Evolutionary conservation across 2,329 filamentous ascomycete genomes (phyloP), one percentile per base, ranked within the genome.

Genomic region (Cytospora mali): DNA sequence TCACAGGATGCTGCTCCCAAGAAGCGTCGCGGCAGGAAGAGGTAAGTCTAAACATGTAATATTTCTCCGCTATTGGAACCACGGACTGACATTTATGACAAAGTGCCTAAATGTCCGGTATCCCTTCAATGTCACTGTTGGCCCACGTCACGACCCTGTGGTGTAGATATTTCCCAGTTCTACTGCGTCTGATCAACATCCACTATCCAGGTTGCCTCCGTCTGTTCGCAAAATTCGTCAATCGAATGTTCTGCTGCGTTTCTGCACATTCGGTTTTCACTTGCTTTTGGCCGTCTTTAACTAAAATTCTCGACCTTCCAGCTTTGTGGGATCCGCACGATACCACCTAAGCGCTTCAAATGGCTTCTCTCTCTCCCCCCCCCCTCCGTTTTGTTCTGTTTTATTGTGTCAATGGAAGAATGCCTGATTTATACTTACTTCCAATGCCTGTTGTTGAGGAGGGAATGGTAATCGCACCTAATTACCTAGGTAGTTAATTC

Each of bases 1-100:
- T 64, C 64, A 29, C 39, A 54, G 16, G 54, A 66, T n/a, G 61
- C 53, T 21, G 61, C 39, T n/a, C 66, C 66, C 49, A 62, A 62
- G 33, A 68, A 65, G 50, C 55, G 59, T 14, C 53, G 59, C 35
- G 31, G 55, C 28, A 65, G 55, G 55, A 65, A 55, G 60, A 54
- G 33, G 62, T 62, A n/a, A 61, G 58, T 29, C 23, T 9, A 4
- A 16, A 4, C 11, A n/a, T 11, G 6, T 21, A 23, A 21, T n/a
- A 10, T 46, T n/a, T 5, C n/a, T 11, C 7, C n/a, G n/a, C 18
- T 52, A 23, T 18, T 9, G 9, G n/a, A 11, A 10, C 3, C 11
- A 2, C 16, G 7, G 2, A 25, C 57, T 59, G 31, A 53, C 23
- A 11, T 52, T 23, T n/a, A 18, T 21, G 39, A 6, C 6, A 59